Percentiles rank a stretch among this genome's conserved stretches.
Conservation (phyloP, 1,284 basidiomycete species). For the Rhodotorula sp. region DNA sequence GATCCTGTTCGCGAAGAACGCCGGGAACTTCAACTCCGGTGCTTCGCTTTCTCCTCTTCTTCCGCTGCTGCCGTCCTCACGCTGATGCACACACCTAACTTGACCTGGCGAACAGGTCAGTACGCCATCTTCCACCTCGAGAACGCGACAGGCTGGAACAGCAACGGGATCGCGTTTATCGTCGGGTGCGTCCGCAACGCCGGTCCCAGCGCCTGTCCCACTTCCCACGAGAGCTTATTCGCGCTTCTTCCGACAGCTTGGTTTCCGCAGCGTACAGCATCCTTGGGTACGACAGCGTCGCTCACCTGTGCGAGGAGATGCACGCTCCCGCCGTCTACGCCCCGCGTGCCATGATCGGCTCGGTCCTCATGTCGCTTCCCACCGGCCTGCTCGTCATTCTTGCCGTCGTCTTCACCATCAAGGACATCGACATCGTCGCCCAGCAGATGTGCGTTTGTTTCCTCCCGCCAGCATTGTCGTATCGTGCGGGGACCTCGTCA, state of each 20-base stretch:
- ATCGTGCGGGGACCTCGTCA: too few relatives aligned
- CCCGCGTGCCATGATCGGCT: conserved; percentile 7
- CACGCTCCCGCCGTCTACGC: not conserved
- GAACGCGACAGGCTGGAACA: conserved; percentile 6
- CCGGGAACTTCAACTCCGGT: conserved; percentile 7
- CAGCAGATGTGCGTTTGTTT: not conserved
- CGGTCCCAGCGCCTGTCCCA: too few relatives aligned
- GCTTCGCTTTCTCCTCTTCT: too few relatives aligned
- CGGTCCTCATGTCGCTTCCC: not conserved
- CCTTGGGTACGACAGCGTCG: conserved; percentile 10
- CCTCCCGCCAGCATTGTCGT: too few relatives aligned
- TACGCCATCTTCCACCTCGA: not conserved
- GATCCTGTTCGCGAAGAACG: not conserved
- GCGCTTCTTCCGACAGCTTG: not conserved
- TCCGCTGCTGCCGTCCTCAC: too few relatives aligned
- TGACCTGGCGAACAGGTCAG: not conserved
- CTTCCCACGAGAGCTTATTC: not conserved
- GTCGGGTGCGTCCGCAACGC: not conserved
- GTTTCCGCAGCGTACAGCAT: not conserved
- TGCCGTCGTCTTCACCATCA: conserved; percentile 11
- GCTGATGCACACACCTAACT: too few relatives aligned
- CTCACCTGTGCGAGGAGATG: conserved; percentile 14
- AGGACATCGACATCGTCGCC: not conserved
- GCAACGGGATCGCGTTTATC: not conserved
- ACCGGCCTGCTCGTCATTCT: conserved; percentile 11